phyloP scores from a whole-genome alignment of 2,329 filamentous ascomycete species.

The Akanthomyces dipterigenus region DNA sequence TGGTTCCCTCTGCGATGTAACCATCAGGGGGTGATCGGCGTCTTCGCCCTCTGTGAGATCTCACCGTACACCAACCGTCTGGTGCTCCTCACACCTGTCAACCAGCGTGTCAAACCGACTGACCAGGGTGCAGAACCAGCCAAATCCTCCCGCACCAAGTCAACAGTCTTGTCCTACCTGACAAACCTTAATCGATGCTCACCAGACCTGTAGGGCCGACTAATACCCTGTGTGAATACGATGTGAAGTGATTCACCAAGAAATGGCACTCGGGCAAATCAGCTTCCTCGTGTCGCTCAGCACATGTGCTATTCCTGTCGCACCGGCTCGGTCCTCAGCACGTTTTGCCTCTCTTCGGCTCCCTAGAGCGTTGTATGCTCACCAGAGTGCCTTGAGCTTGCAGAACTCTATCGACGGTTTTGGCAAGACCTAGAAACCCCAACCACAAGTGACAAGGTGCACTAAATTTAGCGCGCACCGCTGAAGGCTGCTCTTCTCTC shows the following conservation, averaged over 20 bases:
- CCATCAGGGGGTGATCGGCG: slow-evolving; percentile 17
- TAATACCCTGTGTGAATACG: background rate
- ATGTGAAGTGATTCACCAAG: background rate
- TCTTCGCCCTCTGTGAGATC: slow-evolving; percentile 5
- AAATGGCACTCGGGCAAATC: background rate
- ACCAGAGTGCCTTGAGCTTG: background rate
- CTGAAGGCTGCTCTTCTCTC: no score
- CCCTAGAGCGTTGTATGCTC: background rate
- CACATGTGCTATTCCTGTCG: background rate
- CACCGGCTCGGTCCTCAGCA: slow-evolving; percentile 5
- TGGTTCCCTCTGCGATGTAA: slow-evolving; percentile 20
- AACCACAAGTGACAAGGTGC: background rate
- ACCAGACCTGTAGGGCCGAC: background rate
- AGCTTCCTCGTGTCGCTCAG: background rate
- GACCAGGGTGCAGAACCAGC: background rate
- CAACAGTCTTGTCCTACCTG: background rate
- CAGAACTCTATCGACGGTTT: slow-evolving; percentile 3
- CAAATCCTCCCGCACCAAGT: background rate
- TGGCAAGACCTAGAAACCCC: background rate
- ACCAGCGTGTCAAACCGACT: background rate
- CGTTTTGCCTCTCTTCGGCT: background rate
- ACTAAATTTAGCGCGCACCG: background rate
- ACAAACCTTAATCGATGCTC: background rate
- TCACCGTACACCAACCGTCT: background rate
- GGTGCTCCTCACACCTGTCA: background rate